These are phyloP conservation scores for Solanum paucissectum DNA, from an alignment of 257 asterid genomes.

Conservation along the genomic window DNA sequence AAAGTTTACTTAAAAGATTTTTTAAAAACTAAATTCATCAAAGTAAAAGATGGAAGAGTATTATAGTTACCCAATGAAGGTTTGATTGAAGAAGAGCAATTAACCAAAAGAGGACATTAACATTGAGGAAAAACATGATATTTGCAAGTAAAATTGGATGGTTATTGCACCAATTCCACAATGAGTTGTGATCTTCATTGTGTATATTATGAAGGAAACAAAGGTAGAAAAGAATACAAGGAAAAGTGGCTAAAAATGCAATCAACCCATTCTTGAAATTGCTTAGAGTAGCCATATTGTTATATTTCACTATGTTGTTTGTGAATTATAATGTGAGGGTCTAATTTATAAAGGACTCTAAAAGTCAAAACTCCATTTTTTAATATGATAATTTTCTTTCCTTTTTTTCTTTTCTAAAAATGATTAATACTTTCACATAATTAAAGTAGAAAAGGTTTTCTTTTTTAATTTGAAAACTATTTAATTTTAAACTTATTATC, in stretches of 20 bases:
- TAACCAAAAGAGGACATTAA: slow-evolving; percentile 71
- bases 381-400: not conserved
- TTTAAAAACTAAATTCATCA: not conserved
- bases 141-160: slow-evolving; percentile 71
- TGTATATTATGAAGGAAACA: slow-evolving; percentile 33
- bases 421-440: not conserved
- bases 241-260: slow-evolving; percentile 65
- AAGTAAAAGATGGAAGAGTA: not conserved
- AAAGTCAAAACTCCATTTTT: not conserved
- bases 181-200: slow-evolving; percentile 21
- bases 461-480: not conserved
- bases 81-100: slow-evolving; percentile 63
- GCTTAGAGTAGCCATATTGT: not conserved
- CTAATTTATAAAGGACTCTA: not conserved
- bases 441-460: not conserved
- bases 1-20: no score
- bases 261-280: slow-evolving; percentile 48
- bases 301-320: not conserved
- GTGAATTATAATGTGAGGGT: not conserved
- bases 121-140: slow-evolving; percentile 63
- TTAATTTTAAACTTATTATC: not conserved
- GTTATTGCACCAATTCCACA: slow-evolving; percentile 62
- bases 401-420: not conserved
- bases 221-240: slow-evolving; percentile 64
- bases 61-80: slow-evolving; percentile 62